A percentile compares a stretch with the other conserved stretches of the same genome.
Conservation (phyloP, 2,329 filamentous ascomycete species). For the Truncatella angustata region DNA sequence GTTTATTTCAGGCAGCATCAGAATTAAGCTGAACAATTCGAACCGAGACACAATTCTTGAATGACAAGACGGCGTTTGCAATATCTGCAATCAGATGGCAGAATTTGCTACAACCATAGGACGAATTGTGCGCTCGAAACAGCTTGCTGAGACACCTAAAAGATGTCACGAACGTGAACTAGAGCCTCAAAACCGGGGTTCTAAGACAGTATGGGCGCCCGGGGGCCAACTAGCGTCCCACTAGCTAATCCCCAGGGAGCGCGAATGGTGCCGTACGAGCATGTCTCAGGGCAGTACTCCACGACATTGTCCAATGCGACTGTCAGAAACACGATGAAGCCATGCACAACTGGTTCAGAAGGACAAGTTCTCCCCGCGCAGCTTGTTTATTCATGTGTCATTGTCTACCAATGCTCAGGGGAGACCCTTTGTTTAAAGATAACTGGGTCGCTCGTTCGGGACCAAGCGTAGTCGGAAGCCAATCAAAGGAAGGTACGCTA, state of each 20-base stretch:
- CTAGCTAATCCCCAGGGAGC: not conserved
- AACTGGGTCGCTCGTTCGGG: not conserved
- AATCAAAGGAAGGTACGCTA: too few species aligned
- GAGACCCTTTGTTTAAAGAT: not conserved
- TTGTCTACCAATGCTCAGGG: not conserved
- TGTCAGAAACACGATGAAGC: not conserved
- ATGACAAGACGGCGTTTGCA: not conserved
- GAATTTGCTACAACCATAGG: not conserved
- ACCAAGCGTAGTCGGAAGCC: not conserved
- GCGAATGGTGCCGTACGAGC: not conserved
- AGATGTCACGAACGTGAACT: not conserved
- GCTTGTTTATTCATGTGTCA: not conserved
- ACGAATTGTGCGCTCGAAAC: not conserved
- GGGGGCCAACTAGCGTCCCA: not conserved
- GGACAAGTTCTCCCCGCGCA: not conserved
- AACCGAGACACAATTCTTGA: not conserved
- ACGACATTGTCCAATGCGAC: not conserved
- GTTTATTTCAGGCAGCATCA: not conserved
- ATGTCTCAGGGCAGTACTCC: not conserved
- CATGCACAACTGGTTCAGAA: not conserved
- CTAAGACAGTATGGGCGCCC: too few species aligned
- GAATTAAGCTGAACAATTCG: not conserved
- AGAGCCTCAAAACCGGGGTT: not conserved
- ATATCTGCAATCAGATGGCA: not conserved
- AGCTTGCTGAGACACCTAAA: not conserved